Evolutionary conservation across 306 rosid species (phyloP).

Genomic region (Ormosia emarginata): DNA sequence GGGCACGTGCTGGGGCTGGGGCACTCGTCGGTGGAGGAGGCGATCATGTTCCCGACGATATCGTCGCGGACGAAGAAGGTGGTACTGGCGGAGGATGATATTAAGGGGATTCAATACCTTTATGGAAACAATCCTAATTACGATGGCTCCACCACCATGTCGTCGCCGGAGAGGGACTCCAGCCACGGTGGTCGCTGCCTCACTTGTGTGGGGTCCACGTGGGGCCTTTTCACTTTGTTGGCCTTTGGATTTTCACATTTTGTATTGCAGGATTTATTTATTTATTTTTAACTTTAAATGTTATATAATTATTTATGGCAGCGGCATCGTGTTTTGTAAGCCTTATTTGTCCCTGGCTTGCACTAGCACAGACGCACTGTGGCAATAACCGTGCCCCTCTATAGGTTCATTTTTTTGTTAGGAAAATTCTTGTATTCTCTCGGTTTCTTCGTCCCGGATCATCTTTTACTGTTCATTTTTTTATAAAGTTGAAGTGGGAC

Average conservation of each 20-base stretch:
- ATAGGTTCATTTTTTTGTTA: no score
- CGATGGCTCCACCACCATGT: slow-evolving; percentile 24
- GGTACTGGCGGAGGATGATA: slow-evolving; percentile 47
- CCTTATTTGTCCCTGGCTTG: no score
- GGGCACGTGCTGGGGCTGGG: slow-evolving; percentile 74
- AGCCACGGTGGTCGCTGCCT: slow-evolving; percentile 19
- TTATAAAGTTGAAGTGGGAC: no score
- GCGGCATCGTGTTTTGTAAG: no score
- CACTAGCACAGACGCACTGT: no score
- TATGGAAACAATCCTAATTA: slow-evolving; percentile 57
- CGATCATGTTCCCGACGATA: slow-evolving; percentile 74
- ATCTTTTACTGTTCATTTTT: no score
- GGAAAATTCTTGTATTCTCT: no score
- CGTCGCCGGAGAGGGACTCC: slow-evolving; percentile 34
- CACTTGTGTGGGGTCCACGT: not conserved
- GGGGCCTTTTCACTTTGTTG: not conserved
- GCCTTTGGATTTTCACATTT: slow-evolving; percentile 23
- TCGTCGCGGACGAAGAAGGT: slow-evolving; percentile 51
- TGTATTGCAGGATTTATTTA: not conserved
- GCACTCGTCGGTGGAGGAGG: slow-evolving; percentile 52
- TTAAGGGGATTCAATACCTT: slow-evolving; percentile 51
- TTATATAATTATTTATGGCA: no score
- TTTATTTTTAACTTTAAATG: not conserved
- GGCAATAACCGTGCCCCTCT: no score
- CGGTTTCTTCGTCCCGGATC: no score